phyloP scores from a whole-genome alignment of 768 basidiomycete species.

The Mycena galericulata region DNA sequence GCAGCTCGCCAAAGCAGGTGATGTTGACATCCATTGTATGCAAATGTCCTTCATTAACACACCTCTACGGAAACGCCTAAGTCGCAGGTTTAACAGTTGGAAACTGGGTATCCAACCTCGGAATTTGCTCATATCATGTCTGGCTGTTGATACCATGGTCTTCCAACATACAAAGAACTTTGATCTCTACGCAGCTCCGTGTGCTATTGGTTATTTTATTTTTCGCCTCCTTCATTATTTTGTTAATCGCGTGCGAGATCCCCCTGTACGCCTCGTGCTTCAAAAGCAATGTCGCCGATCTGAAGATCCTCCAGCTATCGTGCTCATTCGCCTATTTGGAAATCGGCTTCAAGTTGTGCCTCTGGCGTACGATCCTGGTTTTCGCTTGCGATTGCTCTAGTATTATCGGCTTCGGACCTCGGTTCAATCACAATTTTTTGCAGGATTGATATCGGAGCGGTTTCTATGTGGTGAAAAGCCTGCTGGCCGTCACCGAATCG shows the following conservation, averaged over 20 bases:
- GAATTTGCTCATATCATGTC: constrained; percentile 14
- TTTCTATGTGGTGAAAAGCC: too few species aligned
- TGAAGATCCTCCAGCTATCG: background rate
- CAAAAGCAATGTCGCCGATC: too few species aligned
- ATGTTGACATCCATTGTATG: background rate
- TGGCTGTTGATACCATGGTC: background rate
- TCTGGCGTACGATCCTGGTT: background rate
- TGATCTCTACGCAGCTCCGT: background rate
- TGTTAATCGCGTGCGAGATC: too few species aligned
- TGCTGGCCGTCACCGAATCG: too few species aligned
- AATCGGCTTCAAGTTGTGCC: constrained; percentile 19
- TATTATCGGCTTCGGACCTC: constrained; percentile 3
- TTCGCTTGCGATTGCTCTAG: background rate
- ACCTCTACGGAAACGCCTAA: too few species aligned
- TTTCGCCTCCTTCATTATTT: background rate
- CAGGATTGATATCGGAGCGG: background rate
- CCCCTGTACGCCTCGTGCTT: background rate
- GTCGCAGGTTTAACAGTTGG: too few species aligned
- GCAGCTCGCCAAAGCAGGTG: background rate
- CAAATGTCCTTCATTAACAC: too few species aligned
- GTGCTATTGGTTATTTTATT: background rate
- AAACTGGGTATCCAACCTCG: constrained; percentile 21
- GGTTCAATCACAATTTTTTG: constrained; percentile 6
- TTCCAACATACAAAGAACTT: too few species aligned
- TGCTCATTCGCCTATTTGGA: constrained; percentile 17